phyloP scores from a whole-genome alignment of 73 alveolate genomes.

The Uronychia setigera region DNA sequence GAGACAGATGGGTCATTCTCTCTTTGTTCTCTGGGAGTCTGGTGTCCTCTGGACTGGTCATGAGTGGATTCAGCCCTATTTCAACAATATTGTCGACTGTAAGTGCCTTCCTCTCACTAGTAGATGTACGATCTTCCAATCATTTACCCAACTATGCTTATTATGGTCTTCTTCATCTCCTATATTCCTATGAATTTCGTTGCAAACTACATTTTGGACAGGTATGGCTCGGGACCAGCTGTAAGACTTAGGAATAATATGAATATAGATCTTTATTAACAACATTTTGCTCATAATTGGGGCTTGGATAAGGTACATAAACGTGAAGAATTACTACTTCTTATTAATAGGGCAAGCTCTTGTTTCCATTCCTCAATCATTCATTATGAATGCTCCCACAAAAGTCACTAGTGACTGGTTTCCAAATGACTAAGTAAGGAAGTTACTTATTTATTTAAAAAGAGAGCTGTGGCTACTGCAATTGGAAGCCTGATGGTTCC shows the following conservation, averaged over 20 bases:
- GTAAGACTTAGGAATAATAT: conserved; percentile 43
- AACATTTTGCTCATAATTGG: conserved; percentile 7
- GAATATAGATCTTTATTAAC: conserved; percentile 19
- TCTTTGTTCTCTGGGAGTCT: neutral
- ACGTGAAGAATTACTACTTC: conserved; percentile 18
- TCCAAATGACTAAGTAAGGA: conserved; percentile 65
- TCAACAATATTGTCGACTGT: conserved; percentile 9
- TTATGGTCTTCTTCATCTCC: conserved; percentile 34
- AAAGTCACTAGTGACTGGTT: conserved; percentile 90
- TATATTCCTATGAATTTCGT: conserved; percentile 66
- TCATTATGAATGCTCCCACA: conserved; percentile 79
- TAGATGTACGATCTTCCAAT: neutral
- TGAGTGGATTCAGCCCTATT: conserved; percentile 53
- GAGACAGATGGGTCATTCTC: conserved; percentile 4
- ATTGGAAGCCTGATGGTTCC: conserved; percentile 69
- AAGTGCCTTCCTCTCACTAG: neutral
- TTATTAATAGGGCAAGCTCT: conserved; percentile 49
- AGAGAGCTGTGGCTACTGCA: conserved; percentile 85
- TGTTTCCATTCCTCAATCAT: conserved; percentile 71
- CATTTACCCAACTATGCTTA: neutral
- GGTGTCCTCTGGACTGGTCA: conserved; percentile 26
- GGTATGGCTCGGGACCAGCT: conserved; percentile 16
- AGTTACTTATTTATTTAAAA: neutral
- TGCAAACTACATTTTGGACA: conserved; percentile 49
- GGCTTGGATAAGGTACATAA: conserved; percentile 32